phyloP scores from a whole-genome alignment of 805 yeast genomes.

The Soucietia sequanensis region DNA sequence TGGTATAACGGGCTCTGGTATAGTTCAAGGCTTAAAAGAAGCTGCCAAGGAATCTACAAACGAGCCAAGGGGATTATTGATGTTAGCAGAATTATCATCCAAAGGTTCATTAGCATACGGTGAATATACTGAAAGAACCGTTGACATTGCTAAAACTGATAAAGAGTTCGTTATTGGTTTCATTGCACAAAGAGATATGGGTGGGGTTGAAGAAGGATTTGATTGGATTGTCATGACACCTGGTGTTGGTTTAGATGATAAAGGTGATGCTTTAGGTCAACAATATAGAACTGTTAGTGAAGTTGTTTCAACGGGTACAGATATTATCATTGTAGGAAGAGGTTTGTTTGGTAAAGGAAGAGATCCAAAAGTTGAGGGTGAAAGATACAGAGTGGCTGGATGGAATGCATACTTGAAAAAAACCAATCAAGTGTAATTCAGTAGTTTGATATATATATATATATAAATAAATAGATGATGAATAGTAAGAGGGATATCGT shows the following conservation, averaged over 20 bases:
- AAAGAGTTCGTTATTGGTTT: conserved; percentile 92
- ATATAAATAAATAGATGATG: conserved; percentile 4
- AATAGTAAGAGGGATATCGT: neutral
- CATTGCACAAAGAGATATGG: conserved; percentile 90
- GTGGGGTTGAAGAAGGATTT: conserved; percentile 77
- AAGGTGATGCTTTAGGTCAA: conserved; percentile 94
- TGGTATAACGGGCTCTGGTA: conserved; percentile 94
- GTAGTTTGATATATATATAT: conserved; percentile 2
- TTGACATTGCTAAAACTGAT: conserved; percentile 86
- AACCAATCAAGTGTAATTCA: conserved; percentile 11
- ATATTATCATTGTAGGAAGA: conserved; percentile 96
- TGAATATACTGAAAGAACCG: conserved; percentile 81
- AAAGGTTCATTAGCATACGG: conserved; percentile 94
- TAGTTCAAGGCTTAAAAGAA: conserved; percentile 81
- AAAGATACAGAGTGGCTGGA: conserved; percentile 88
- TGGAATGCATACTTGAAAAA: conserved; percentile 82
- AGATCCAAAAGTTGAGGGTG: conserved; percentile 84
- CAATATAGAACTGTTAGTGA: conserved; percentile 91
- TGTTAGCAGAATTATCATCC: conserved; percentile 94
- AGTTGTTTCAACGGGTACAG: conserved; percentile 84
- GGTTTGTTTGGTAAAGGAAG: conserved; percentile 94
- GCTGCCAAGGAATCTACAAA: conserved; percentile 69
- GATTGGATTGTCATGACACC: conserved; percentile 98
- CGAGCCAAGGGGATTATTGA: conserved; percentile 85
- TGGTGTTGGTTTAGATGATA: conserved; percentile 96